Conservation (phyloP, 805 yeast species). For the Candida palmyrensis region DNA sequence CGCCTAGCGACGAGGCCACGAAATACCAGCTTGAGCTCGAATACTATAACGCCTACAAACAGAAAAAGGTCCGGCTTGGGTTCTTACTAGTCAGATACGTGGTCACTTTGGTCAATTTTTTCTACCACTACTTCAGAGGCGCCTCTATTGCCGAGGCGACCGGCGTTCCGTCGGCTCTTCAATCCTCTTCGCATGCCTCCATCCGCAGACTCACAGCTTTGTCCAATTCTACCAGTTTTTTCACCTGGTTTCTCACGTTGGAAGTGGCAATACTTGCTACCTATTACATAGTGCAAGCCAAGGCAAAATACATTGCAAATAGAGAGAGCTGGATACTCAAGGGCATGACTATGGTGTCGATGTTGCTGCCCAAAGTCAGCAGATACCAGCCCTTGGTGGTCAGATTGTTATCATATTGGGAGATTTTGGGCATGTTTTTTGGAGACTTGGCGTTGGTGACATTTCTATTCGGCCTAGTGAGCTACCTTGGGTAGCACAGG, state of each 20-base stretch:
- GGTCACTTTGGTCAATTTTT: slow-evolving; percentile 23
- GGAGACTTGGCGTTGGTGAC: slow-evolving; percentile 34
- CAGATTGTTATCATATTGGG: slow-evolving; percentile 30
- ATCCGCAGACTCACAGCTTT: slow-evolving; percentile 20
- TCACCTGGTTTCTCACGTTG: slow-evolving; percentile 21
- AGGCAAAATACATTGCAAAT: slow-evolving; percentile 17
- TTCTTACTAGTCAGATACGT: slow-evolving; percentile 27
- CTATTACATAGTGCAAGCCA: slow-evolving; percentile 25
- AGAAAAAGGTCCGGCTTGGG: slow-evolving; percentile 24
- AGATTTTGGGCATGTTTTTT: slow-evolving; percentile 28
- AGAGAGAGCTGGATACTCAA: slow-evolving; percentile 23
- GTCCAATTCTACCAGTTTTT: slow-evolving; percentile 15
- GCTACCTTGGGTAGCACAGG: slow-evolving; percentile 13
- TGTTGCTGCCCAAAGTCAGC: slow-evolving; percentile 29
- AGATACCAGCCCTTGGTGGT: slow-evolving; percentile 23
- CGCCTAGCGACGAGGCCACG: slow-evolving; percentile 5
- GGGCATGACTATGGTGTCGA: slow-evolving; percentile 24
- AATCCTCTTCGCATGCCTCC: slow-evolving; percentile 19
- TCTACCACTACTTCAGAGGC: slow-evolving; percentile 25
- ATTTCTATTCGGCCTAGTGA: slow-evolving; percentile 33
- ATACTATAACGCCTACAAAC: slow-evolving; percentile 27
- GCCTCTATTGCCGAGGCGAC: too few species aligned
- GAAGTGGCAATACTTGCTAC: slow-evolving; percentile 30
- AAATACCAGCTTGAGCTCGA: slow-evolving; percentile 6
- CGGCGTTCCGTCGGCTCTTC: slow-evolving; percentile 18